These are phyloP conservation scores for Polyporus tsugae DNA, from an alignment of 1,284 basidiomycete species.

Conservation along the genomic window DNA sequence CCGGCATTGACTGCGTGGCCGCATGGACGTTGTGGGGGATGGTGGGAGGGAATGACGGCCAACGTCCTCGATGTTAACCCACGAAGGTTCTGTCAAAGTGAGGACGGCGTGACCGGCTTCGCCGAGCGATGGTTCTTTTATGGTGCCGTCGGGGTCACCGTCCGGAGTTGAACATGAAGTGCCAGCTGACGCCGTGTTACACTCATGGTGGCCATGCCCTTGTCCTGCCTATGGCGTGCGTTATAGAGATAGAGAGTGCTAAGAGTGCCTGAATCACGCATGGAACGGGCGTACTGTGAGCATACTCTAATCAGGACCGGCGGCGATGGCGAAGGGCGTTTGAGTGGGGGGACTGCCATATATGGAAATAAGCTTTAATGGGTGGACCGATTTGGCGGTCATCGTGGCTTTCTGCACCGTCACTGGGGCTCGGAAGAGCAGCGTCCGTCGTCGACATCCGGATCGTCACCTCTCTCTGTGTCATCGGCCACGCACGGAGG, in stretches of 20 bases:
- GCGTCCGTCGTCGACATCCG: constrained; percentile 6
- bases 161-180: neutral
- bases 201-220: neutral
- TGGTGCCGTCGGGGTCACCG: neutral
- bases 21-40: neutral
- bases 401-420: constrained; percentile 7
- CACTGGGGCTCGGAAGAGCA: neutral
- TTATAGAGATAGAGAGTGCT: neutral
- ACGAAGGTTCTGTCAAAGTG: constrained; percentile 7
- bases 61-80: neutral
- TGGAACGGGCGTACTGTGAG: neutral
- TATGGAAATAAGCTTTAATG: constrained; percentile 15
- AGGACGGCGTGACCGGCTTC: constrained; percentile 5
- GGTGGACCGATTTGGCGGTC: constrained; percentile 17
- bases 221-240: neutral
- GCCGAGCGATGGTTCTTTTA: neutral
- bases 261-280: neutral
- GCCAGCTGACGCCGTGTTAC: neutral
- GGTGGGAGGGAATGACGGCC: neutral
- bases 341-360: constrained; percentile 8
- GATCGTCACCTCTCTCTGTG: constrained; percentile 13
- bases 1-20: neutral
- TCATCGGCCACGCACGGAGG: constrained; percentile 16
- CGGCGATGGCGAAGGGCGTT: constrained; percentile 5
- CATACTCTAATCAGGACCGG: neutral